Evolutionary conservation across 2,329 filamentous ascomycete genomes (phyloP), one percentile per base, ranked within the genome.

Genomic region (Aspergillus sp.): DNA sequence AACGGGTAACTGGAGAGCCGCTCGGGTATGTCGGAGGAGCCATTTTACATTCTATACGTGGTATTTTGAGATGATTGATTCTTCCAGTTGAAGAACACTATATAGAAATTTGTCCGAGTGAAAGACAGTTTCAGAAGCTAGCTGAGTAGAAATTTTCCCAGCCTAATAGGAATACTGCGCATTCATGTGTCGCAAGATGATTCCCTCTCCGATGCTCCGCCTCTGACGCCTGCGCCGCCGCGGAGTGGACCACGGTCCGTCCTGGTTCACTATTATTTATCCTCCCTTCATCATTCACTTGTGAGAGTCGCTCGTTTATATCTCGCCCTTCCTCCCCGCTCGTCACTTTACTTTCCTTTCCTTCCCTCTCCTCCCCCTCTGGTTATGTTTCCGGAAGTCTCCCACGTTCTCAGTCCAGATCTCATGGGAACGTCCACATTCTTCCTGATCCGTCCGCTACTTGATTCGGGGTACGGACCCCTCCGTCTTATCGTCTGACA

Each of bases 371-470:
- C 49, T 47, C 41, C 41, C 50, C 24, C 36, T n/a, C 42, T 35
- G 54, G 53, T 49, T 56, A 63, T 62, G 63, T 54, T 58, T 54
- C 50, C 55, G 60, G 58, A 60, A 57, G 33, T 45, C 51, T 52
- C 33, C 46, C 20, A 50, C 51, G 38, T 44, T 48, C 51, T 44
- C 51, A 41, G 45, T 43, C 47, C 38, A 53, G 58, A 38, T 53
- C 54, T 54, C 45, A 63, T 62, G 60, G 61, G 57, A 61, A 53
- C 57, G 49, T 60, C 58, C 55, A 61, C 58, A 60, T 62, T 63
- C 57, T 57, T 63, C 60, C 61, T 58, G 49, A 60, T 66, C 58
- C 60, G 60, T 60, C 48, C 47, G 38, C 38, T 44, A 52, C 47
- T 47, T 49, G 36, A 41, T 45, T 53, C 53, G 53, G 52, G 42